These are phyloP conservation scores for Exobasidium rhododendri DNA, from an alignment of 1,284 basidiomycete species.

Conservation along the genomic window DNA sequence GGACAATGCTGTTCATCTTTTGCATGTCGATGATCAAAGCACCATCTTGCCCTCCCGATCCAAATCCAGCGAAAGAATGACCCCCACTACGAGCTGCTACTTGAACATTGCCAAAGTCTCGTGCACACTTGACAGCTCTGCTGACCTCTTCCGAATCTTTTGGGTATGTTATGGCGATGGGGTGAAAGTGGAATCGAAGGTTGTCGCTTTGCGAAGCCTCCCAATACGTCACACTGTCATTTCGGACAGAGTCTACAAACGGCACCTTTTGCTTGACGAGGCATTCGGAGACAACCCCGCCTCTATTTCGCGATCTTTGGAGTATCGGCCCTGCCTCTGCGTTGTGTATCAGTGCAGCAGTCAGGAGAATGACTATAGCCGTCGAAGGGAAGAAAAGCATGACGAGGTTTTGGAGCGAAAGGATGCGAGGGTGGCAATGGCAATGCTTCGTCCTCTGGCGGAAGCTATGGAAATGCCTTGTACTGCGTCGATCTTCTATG, in stretches of 20 bases:
- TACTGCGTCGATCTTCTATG: too few species aligned
- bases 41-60: conserved; percentile 48
- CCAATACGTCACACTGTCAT: conserved; percentile 17
- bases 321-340: not conserved
- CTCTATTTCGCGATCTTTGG: too few species aligned
- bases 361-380: too few species aligned
- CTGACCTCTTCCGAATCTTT: conserved; percentile 30
- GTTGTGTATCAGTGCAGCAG: too few species aligned
- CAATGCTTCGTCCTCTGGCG: too few species aligned
- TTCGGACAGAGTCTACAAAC: conserved; percentile 10
- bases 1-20: conserved; percentile 35
- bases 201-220: conserved; percentile 51
- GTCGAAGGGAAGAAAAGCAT: too few species aligned
- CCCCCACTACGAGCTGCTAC: conserved; percentile 54
- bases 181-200: conserved; percentile 51
- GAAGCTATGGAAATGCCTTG: too few species aligned
- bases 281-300: too few species aligned
- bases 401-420: too few species aligned
- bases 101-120: conserved; percentile 20
- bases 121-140: conserved; percentile 44
- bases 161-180: conserved; percentile 49
- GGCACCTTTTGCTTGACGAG: not conserved
- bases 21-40: conserved; percentile 45
- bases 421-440: too few species aligned
- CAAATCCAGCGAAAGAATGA: conserved; percentile 51